phyloP scores from a whole-genome alignment of 2,329 filamentous ascomycete species.

The Bipolaris gigantea region DNA sequence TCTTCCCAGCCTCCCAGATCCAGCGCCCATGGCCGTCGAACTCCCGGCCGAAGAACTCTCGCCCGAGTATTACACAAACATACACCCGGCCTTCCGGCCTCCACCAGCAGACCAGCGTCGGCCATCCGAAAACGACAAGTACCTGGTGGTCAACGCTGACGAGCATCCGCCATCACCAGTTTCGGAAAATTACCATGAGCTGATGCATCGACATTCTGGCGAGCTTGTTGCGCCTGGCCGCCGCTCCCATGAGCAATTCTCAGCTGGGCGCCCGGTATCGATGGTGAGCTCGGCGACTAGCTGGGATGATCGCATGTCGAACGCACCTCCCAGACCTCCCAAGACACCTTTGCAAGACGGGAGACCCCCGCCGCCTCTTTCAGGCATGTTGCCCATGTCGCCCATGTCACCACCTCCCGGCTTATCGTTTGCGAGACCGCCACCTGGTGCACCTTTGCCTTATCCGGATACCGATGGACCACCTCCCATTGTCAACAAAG shows the following conservation, averaged over 20 bases:
- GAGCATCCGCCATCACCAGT: constrained; percentile 54
- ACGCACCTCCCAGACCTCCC: constrained; percentile 45
- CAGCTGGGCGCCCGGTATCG: constrained; percentile 22
- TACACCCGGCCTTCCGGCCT: constrained; percentile 29
- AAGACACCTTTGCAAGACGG: constrained; percentile 44
- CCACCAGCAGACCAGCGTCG: constrained; percentile 42
- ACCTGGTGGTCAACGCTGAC: constrained; percentile 59
- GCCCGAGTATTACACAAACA: constrained; percentile 37
- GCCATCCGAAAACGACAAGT: constrained; percentile 51
- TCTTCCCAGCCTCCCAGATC: constrained; percentile 44
- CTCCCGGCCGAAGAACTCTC: constrained; percentile 59
- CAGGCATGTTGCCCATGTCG: constrained; percentile 25
- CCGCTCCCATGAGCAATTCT: constrained; percentile 38
- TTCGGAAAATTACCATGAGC: constrained; percentile 45
- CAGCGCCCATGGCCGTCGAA: constrained; percentile 57
- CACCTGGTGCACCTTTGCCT: constrained; percentile 57
- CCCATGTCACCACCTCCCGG: constrained; percentile 31
- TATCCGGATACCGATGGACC: constrained; percentile 81
- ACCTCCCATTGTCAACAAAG: constrained; percentile 82
- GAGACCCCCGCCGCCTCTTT: constrained; percentile 16
- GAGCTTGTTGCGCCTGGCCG: constrained; percentile 64
- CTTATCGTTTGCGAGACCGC: constrained; percentile 32
- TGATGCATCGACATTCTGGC: constrained; percentile 50
- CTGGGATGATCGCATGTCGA: constrained; percentile 26
- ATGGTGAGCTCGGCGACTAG: constrained; percentile 35